A percentile compares a stretch with the other conserved stretches of the same genome.
Evolutionary conservation across 352 stramenopile species (phyloP).

Genomic region (Discostella stelligera): DNA sequence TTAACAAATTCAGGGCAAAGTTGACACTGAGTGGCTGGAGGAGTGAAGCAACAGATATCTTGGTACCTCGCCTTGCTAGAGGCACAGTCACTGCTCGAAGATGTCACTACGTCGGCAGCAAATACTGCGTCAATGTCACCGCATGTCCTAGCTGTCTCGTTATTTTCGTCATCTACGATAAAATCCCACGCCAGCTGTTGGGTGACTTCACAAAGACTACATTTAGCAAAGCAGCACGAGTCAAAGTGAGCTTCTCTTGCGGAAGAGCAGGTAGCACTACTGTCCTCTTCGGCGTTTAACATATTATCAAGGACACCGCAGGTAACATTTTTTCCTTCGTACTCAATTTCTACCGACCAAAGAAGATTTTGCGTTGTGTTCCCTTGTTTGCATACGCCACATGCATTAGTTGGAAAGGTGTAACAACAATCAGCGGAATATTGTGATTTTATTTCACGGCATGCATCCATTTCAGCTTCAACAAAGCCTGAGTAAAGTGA

Average conservation of each 20-base stretch:
- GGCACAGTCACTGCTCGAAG: conserved; percentile 39
- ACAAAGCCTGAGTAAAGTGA: conserved; percentile 53
- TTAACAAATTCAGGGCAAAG: conserved; percentile 56
- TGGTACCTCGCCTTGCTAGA: conserved; percentile 44
- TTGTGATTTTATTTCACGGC: conserved; percentile 41
- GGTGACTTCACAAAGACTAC: conserved; percentile 43
- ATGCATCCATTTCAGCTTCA: conserved; percentile 51
- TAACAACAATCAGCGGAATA: conserved; percentile 55
- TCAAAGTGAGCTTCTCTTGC: conserved; percentile 39
- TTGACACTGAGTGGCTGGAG: conserved; percentile 43
- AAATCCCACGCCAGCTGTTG: conserved; percentile 52
- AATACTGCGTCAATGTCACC: conserved; percentile 58
- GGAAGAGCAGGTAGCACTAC: conserved; percentile 30
- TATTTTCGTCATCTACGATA: conserved; percentile 40
- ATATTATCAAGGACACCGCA: conserved; percentile 56
- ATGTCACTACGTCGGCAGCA: conserved; percentile 41
- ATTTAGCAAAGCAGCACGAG: conserved; percentile 60
- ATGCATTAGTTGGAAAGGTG: conserved; percentile 47
- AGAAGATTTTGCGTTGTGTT: conserved; percentile 35
- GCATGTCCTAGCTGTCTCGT: conserved; percentile 50
- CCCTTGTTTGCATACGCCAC: conserved; percentile 46
- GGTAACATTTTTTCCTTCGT: conserved; percentile 43
- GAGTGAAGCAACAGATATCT: conserved; percentile 54
- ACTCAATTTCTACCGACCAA: conserved; percentile 37
- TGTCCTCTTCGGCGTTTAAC: conserved; percentile 47